These are phyloP conservation scores for Esteya vermicola DNA, from an alignment of 2,329 filamentous ascomycete species.

Conservation along the genomic window DNA sequence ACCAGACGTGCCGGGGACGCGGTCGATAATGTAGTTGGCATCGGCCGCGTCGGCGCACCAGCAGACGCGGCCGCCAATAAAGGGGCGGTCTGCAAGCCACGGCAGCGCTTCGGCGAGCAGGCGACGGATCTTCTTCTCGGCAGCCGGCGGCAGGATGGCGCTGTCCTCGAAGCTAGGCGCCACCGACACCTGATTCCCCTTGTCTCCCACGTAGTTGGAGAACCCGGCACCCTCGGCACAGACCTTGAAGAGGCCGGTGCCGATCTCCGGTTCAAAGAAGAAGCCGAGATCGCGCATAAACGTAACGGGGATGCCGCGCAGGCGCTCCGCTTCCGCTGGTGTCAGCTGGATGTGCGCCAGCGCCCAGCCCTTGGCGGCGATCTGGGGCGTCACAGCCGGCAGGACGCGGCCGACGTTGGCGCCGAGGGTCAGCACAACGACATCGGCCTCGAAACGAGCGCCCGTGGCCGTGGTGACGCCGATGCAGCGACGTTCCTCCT, in stretches of 20 bases:
- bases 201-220: conserved; percentile 18
- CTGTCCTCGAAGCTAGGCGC: conserved; percentile 26
- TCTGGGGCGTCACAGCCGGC: conserved; percentile 32
- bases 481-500: conserved; percentile 11
- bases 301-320: conserved; percentile 45
- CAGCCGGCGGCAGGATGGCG: conserved; percentile 35
- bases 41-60: conserved; percentile 50
- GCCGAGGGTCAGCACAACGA: conserved; percentile 27
- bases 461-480: conserved; percentile 15
- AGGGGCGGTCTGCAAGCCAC: conserved; percentile 34
- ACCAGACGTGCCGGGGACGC: conserved; percentile 32
- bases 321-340: conserved; percentile 33
- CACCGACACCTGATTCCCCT: conserved; percentile 4
- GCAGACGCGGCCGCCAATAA: conserved; percentile 44
- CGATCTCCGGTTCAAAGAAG: conserved; percentile 49
- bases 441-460: conserved; percentile 16
- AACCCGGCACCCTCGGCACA: conserved; percentile 46
- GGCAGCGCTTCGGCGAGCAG: conserved; percentile 38
- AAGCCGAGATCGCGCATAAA: conserved; percentile 49
- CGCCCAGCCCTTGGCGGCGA: conserved; percentile 42
- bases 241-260: conserved; percentile 43
- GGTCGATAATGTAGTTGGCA: conserved; percentile 47
- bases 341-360: conserved; percentile 45
- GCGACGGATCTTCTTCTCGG: conserved; percentile 35
- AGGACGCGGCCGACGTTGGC: conserved; percentile 24